Percentiles rank a stretch among this genome's conserved stretches.
Evolutionary conservation across 768 basidiomycete genomes (phyloP).

Genomic region (Tylopilus subfusipes): DNA sequence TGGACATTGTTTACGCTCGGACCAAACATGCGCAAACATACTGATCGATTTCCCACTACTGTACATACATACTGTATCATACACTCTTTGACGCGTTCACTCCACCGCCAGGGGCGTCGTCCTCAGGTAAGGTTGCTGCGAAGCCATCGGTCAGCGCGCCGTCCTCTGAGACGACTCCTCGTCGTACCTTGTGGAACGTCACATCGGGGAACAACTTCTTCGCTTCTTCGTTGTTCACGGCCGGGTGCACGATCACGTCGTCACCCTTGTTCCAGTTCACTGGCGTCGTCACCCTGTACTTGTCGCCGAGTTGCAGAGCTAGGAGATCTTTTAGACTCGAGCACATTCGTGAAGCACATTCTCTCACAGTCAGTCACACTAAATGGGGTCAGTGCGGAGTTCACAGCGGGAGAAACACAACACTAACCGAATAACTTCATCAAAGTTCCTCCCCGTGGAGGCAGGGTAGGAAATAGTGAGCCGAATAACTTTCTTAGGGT

Average conservation of each 20-base stretch:
- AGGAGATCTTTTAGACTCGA: conserved; percentile 15
- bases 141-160: not conserved
- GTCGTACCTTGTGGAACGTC: conserved; percentile 70
- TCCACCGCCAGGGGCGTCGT: conserved; percentile 55
- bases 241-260: conserved; percentile 89
- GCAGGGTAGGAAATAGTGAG: conserved; percentile 91
- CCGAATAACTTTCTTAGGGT: conserved; percentile 94
- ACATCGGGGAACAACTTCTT: conserved; percentile 86
- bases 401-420: not conserved
- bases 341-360: conserved; percentile 33
- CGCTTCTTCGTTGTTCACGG: conserved; percentile 83
- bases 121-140: conserved; percentile 77
- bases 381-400: conserved; percentile 6
- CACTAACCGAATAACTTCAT: conserved; percentile 57
- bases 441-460: conserved; percentile 92
- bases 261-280: conserved; percentile 95
- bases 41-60: not conserved
- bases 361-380: conserved; percentile 73
- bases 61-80: no score
- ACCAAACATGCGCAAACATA: conserved; percentile 22
- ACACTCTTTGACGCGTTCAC: no score
- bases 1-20: conserved; percentile 17
- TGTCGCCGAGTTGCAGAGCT: conserved; percentile 89
- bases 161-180: not conserved
- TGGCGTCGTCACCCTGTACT: conserved; percentile 80